Conservation (phyloP, 164 flowering plant genomes). For the Brasenia schreberi region DNA sequence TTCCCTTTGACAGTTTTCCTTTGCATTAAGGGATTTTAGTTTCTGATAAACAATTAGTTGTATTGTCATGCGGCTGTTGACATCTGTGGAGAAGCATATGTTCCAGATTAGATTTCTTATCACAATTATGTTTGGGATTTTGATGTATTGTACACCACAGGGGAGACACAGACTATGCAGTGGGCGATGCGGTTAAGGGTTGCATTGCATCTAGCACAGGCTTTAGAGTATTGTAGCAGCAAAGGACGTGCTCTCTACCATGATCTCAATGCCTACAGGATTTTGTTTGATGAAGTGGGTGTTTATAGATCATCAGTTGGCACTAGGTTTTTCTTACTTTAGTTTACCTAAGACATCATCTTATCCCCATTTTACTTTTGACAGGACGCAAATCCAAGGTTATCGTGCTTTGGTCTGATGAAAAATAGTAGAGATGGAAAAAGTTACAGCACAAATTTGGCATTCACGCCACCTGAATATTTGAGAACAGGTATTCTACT, state of each 20-base stretch:
- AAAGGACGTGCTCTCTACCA: slow-evolving; percentile 14
- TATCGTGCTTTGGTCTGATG: slow-evolving; percentile 17
- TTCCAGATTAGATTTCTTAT: no score
- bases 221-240: slow-evolving; percentile 15
- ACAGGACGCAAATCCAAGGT: slow-evolving; percentile 14
- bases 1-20: no score
- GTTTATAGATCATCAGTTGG: neutral
- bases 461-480: slow-evolving; percentile 14
- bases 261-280: slow-evolving; percentile 16
- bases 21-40: no score
- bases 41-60: no score
- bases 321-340: neutral
- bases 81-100: no score
- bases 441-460: slow-evolving; percentile 15
- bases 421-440: slow-evolving; percentile 15
- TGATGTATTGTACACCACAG: slow-evolving; percentile 1
- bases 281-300: slow-evolving; percentile 15
- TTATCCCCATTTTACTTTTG: slow-evolving; percentile 1
- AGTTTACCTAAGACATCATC: neutral
- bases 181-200: slow-evolving; percentile 18
- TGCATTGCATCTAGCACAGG: slow-evolving; percentile 13
- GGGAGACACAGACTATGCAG: slow-evolving; percentile 16
- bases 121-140: neutral
- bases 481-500: slow-evolving; percentile 8
- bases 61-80: no score